Evolutionary conservation across 306 rosid species (phyloP), one percentile per base, ranked within the genome.

Genomic region (Lathyrus aphaca): DNA sequence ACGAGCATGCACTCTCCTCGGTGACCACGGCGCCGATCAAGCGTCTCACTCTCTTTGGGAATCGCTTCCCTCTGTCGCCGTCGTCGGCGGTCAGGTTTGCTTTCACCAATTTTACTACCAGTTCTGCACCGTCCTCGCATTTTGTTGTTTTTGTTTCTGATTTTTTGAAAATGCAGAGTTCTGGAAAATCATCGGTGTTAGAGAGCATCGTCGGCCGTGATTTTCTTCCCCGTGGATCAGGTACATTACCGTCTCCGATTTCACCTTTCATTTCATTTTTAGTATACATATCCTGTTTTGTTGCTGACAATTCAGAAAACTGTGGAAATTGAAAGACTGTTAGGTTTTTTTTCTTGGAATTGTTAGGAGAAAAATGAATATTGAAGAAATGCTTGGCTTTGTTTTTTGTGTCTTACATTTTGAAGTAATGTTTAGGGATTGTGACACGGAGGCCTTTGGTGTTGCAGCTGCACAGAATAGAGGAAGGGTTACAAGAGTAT

Each of bases 361-460:
- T 71, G 54, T 55, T 48, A 14, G 65, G 17, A 51, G 44, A 30
- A n/a, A n/a, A 45, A 19, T 39, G n/a, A 48, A 13, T 27, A 55
- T 0, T 62, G 35, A 61, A 18, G 25, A 27, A 37, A 37, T n/a
- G 69, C 32, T 44, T 54, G 40, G 9, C 16, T 35, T 49, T 81
- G 12, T 23, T 48, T 38, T 64, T 80, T 48, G 54, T 29, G 13
- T 40, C 57, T 59, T 23, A 38, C 62, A 62, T 39, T 76, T 78
- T 73, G 45, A 9, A 13, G 71, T 77, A 74, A 15, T 27, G 72
- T 83, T 73, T 80, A 89, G 98, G 98, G 66, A 92, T 92, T 78
- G 96, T 92, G 75, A 92, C 98, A 9, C 87, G 98, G 72, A 92
- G 98, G 78, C 98, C 96, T 19, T 78, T 92, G 80, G 96, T 92